These are phyloP conservation scores for Leucocoprinus leucothites DNA, from an alignment of 768 basidiomycete genomes.

Conservation along the genomic window DNA sequence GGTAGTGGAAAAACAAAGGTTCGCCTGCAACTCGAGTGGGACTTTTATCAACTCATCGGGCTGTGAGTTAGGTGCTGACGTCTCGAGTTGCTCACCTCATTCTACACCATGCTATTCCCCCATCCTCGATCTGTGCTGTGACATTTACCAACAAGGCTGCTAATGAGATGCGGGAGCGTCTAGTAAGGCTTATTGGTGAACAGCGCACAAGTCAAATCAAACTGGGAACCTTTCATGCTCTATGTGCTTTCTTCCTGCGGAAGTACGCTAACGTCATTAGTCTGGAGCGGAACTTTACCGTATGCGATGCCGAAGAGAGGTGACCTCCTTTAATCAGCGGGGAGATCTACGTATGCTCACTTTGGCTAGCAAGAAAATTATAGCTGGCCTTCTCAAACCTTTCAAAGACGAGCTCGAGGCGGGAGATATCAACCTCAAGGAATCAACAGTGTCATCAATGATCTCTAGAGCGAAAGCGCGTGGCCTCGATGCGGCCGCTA, in stretches of 20 bases:
- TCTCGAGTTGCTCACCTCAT: slow-evolving; percentile 69
- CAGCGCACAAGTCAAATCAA: slow-evolving; percentile 48
- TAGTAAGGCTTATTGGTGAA: slow-evolving; percentile 66
- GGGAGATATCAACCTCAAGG: slow-evolving; percentile 51
- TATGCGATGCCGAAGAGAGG: slow-evolving; percentile 83
- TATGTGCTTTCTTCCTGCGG: slow-evolving; percentile 71
- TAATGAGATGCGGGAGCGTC: slow-evolving; percentile 76
- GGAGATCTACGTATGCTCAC: slow-evolving; percentile 2
- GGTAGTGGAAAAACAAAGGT: slow-evolving; percentile 71
- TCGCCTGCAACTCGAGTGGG: neutral
- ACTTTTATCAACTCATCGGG: neutral
- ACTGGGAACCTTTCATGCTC: slow-evolving; percentile 78
- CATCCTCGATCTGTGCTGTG: slow-evolving; percentile 69
- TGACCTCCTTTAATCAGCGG: slow-evolving; percentile 23
- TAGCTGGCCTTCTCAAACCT: slow-evolving; percentile 55
- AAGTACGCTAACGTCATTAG: slow-evolving; percentile 57
- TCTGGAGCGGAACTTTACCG: slow-evolving; percentile 71
- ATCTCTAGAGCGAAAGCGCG: slow-evolving; percentile 80
- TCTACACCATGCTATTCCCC: slow-evolving; percentile 43
- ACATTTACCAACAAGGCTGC: slow-evolving; percentile 92
- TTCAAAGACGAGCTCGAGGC: slow-evolving; percentile 44
- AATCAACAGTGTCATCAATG: slow-evolving; percentile 46
- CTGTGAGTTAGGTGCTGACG: slow-evolving; percentile 51
- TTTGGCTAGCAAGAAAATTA: slow-evolving; percentile 59
- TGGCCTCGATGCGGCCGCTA: slow-evolving; percentile 48